These are phyloP conservation scores for Albophoma yamanashiensis DNA, from an alignment of 2,329 filamentous ascomycete species.

Conservation along the genomic window DNA sequence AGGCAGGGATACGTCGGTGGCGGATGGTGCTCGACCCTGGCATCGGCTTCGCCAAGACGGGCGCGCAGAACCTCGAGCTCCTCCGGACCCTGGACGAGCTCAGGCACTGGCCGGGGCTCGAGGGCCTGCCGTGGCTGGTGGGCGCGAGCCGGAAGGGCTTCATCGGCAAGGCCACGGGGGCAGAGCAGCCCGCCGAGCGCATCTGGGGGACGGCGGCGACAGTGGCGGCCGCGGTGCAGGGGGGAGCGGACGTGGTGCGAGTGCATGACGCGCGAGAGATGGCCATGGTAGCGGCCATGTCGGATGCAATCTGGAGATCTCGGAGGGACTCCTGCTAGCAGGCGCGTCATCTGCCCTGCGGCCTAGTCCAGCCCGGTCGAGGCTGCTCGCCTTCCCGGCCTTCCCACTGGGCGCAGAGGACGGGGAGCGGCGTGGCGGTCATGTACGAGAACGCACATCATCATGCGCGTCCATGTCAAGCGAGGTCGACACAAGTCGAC, in stretches of 20 bases:
- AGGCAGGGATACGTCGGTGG: conserved; percentile 80
- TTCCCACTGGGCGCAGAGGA: neutral
- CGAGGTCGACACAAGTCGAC: neutral
- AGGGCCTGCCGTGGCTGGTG: conserved; percentile 75
- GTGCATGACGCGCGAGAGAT: conserved; percentile 90
- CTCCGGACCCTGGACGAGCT: conserved; percentile 57
- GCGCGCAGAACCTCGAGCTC: conserved; percentile 71
- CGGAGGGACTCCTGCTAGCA: conserved; percentile 11
- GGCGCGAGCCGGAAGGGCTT: conserved; percentile 86
- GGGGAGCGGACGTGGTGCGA: conserved; percentile 82
- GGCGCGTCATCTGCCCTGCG: neutral
- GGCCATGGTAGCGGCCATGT: conserved; percentile 72
- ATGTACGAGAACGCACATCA: neutral
- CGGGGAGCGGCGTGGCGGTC: neutral
- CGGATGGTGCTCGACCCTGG: conserved; percentile 91
- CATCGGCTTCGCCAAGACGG: conserved; percentile 84
- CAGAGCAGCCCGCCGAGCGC: conserved; percentile 57
- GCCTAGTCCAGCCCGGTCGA: neutral
- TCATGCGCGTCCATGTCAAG: neutral
- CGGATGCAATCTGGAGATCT: conserved; percentile 79
- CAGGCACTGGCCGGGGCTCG: conserved; percentile 51
- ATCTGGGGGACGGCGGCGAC: conserved; percentile 82
- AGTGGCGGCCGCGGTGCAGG: conserved; percentile 73
- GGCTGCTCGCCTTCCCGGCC: neutral
- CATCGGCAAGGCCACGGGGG: conserved; percentile 71